Percentiles rank a stretch among this genome's conserved stretches.
Conservation (phyloP, 179 eudicot species). For the Heliamphora pulchella region DNA sequence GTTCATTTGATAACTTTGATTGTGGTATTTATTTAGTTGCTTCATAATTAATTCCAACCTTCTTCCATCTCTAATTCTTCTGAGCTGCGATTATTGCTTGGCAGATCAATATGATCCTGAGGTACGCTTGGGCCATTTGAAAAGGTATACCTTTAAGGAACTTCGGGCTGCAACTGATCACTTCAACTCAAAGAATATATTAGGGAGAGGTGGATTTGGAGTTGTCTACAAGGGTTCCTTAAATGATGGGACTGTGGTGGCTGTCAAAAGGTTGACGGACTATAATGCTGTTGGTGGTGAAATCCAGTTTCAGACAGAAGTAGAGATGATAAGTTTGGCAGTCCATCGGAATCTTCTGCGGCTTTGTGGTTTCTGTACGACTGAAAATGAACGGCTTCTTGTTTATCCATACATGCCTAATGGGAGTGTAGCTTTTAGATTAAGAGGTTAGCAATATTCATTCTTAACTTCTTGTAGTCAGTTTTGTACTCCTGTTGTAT, state of each 20-base stretch:
- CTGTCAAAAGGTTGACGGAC: constrained; percentile 80
- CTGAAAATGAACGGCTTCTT: constrained; percentile 58
- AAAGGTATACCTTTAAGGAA: constrained; percentile 56
- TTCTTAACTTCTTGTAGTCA: neutral
- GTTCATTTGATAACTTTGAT: neutral
- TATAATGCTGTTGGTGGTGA: constrained; percentile 67
- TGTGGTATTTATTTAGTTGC: neutral
- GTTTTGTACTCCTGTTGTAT: neutral
- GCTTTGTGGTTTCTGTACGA: constrained; percentile 72
- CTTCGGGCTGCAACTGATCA: constrained; percentile 67
- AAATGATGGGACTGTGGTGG: constrained; percentile 64
- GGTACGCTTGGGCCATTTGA: constrained; percentile 65
- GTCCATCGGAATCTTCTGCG: constrained; percentile 78
- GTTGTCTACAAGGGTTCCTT: constrained; percentile 71
- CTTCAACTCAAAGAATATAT: constrained; percentile 72
- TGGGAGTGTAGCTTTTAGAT: constrained; percentile 86
- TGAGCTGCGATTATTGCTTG: neutral
- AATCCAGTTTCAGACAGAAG: constrained; percentile 82
- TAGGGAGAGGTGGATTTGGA: constrained; percentile 95
- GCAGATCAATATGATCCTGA: constrained; percentile 67
- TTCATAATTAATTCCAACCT: neutral
- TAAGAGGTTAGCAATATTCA: constrained; percentile 47
- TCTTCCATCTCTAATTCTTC: neutral
- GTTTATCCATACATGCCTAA: constrained; percentile 90
- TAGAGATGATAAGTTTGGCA: constrained; percentile 89